Conservation (phyloP, 768 basidiomycete genomes). For the Leccinum disarticulatum region DNA sequence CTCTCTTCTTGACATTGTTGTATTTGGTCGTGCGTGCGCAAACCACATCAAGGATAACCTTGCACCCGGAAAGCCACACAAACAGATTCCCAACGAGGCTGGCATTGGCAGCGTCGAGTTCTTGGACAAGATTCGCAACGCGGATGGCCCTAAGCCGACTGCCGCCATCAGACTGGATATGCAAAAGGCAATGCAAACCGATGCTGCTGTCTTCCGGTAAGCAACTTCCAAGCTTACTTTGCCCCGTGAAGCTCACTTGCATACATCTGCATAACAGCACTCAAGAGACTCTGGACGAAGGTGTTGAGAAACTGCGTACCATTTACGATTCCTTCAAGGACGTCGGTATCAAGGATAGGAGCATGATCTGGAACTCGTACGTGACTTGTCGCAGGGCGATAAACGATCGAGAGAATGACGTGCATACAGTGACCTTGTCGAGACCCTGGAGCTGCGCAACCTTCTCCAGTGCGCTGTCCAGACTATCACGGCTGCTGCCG, state of each 20-base stretch:
- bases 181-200: constrained; percentile 99
- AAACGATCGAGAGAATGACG: constrained; percentile 9
- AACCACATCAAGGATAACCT: constrained; percentile 94
- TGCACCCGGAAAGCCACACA: constrained; percentile 89
- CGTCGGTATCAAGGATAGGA: constrained; percentile 95
- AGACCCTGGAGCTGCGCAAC: constrained; percentile 96
- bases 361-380: constrained; percentile 99
- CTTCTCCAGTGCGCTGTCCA: constrained; percentile 93
- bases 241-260: constrained; percentile 2
- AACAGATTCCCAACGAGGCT: constrained; percentile 80
- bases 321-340: constrained; percentile 90
- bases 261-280: constrained; percentile 50
- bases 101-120: constrained; percentile 83
- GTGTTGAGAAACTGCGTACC: constrained; percentile 79
- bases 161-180: constrained; percentile 90
- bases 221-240: constrained; percentile 8
- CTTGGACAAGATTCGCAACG: constrained; percentile 84
- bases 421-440: constrained; percentile 78
- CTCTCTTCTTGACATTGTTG: constrained; percentile 97
- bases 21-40: constrained; percentile 98
- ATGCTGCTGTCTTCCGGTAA: constrained; percentile 95
- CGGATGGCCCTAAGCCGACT: constrained; percentile 81
- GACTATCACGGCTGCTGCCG: constrained; percentile 90
- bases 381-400: constrained; percentile 29
- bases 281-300: constrained; percentile 86